A percentile compares a stretch with the other conserved stretches of the same genome.
Evolutionary conservation across 2,329 filamentous ascomycete species (phyloP).

Genomic region (Tolypocladium ovalisporum): DNA sequence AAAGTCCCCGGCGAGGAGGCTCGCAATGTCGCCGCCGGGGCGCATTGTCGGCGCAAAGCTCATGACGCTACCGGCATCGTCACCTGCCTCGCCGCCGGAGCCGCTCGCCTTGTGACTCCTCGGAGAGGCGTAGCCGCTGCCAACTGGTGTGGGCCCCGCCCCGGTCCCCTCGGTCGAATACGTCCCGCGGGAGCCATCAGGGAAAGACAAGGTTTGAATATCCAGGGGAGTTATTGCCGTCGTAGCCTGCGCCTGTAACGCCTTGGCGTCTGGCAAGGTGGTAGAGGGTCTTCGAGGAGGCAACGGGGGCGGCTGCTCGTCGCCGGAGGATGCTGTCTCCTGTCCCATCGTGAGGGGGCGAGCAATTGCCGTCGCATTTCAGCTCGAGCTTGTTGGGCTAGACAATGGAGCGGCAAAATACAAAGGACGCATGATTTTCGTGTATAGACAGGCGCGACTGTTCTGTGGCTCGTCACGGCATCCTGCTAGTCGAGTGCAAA

Average conservation of each 20-base stretch:
- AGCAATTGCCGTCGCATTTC: slow-evolving; percentile 16
- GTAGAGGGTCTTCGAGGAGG: slow-evolving; percentile 37
- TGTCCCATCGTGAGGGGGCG: slow-evolving; percentile 14
- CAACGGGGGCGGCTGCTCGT: slow-evolving; percentile 41
- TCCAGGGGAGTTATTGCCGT: slow-evolving; percentile 77
- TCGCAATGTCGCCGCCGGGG: slow-evolving; percentile 63
- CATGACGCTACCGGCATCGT: slow-evolving; percentile 55
- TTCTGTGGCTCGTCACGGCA: not conserved
- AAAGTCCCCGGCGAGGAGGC: slow-evolving; percentile 64
- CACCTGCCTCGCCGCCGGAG: slow-evolving; percentile 33
- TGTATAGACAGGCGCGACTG: not conserved
- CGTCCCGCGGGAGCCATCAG: slow-evolving; percentile 56
- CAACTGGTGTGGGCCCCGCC: slow-evolving; percentile 23
- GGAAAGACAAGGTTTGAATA: slow-evolving; percentile 64
- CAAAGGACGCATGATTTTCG: not conserved
- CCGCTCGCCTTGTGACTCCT: slow-evolving; percentile 15
- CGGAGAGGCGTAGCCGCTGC: slow-evolving; percentile 30
- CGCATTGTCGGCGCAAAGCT: slow-evolving; percentile 56
- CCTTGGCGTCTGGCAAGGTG: slow-evolving; percentile 23
- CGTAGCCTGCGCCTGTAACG: slow-evolving; percentile 56
- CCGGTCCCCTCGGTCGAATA: slow-evolving; percentile 34
- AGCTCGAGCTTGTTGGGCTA: slow-evolving; percentile 1
- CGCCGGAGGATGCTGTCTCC: slow-evolving; percentile 18
- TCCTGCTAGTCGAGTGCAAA: not conserved
- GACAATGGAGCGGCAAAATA: not conserved